Percentiles rank a stretch among this genome's conserved stretches.
These are phyloP conservation scores for Pseudonitzschia delicatissima DNA, from an alignment of 108 stramenopile species.

Conservation along the genomic window DNA sequence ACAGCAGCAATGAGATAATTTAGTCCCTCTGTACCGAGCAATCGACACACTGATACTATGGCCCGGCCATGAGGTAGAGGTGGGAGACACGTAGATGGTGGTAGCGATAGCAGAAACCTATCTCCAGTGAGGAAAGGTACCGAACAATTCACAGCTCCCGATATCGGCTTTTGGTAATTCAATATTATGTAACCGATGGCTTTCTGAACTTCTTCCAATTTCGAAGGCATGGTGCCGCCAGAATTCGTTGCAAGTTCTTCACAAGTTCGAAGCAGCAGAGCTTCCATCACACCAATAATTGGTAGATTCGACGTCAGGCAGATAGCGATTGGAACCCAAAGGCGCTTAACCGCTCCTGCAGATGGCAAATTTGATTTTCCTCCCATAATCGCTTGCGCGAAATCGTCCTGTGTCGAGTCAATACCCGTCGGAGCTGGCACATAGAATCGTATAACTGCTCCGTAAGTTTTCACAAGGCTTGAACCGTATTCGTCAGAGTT, in stretches of 20 bases:
- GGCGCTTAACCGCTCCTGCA: conserved; percentile 31
- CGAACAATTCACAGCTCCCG: conserved; percentile 83
- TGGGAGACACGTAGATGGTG: conserved; percentile 68
- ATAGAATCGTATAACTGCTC: conserved; percentile 79
- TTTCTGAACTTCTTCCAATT: conserved; percentile 36
- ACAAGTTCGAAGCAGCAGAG: conserved; percentile 73
- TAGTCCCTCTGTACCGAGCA: conserved; percentile 78
- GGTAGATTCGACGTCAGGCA: conserved; percentile 71
- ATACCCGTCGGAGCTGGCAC: conserved; percentile 78
- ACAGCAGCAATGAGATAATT: conserved; percentile 74
- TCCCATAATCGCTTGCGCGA: conserved; percentile 50
- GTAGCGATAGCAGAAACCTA: conserved; percentile 61
- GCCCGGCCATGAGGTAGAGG: conserved; percentile 76
- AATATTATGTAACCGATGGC: conserved; percentile 67
- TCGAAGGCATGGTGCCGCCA: neutral
- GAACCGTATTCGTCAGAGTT: conserved; percentile 85
- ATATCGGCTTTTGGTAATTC: conserved; percentile 72
- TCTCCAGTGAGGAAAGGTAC: conserved; percentile 82
- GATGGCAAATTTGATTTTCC: neutral
- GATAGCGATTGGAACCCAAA: conserved; percentile 86
- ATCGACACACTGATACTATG: conserved; percentile 66
- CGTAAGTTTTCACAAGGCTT: conserved; percentile 71
- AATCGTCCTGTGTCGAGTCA: conserved; percentile 78
- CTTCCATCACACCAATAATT: conserved; percentile 79
- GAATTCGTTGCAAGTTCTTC: conserved; percentile 51